Percentiles rank a stretch among this genome's conserved stretches.
Conservation (phyloP, 768 basidiomycete species). For the Tremella yokohamensis region DNA sequence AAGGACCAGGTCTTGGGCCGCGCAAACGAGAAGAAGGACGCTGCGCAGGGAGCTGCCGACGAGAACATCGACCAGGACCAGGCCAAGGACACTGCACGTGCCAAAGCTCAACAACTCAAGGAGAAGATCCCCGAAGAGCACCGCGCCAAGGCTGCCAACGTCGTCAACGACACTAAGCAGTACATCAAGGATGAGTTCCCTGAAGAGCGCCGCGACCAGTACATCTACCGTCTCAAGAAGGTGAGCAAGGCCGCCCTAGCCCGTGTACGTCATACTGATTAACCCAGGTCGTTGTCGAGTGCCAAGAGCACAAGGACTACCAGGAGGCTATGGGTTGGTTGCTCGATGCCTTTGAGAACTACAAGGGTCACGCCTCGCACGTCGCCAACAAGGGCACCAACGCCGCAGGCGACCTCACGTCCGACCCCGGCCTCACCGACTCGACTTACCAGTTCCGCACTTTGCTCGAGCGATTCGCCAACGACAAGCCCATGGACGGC, state of each 20-base stretch:
- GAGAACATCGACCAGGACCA: conserved; percentile 33
- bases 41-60: conserved; percentile 33
- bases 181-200: conserved; percentile 84
- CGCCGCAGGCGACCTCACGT: conserved; percentile 45
- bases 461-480: conserved; percentile 87
- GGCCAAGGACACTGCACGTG: conserved; percentile 35
- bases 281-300: conserved; percentile 64
- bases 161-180: conserved; percentile 61
- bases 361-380: conserved; percentile 56
- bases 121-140: conserved; percentile 69
- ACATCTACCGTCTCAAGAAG: conserved; percentile 91
- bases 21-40: conserved; percentile 45
- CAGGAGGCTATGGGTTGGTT: conserved; percentile 60
- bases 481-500: conserved; percentile 63
- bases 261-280: conserved; percentile 6
- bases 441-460: conserved; percentile 67
- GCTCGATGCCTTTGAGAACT: conserved; percentile 54
- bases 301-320: conserved; percentile 87
- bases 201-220: conserved; percentile 81
- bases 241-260: conserved; percentile 49
- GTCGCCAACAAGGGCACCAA: conserved; percentile 51
- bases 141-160: conserved; percentile 58
- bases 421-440: conserved; percentile 60
- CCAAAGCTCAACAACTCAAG: conserved; percentile 52
- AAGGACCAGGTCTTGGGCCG: conserved; percentile 39